A percentile compares a stretch with the other conserved stretches of the same genome.
Conservation (phyloP, 2,329 filamentous ascomycete genomes). For the Fusarium pininemorale region DNA sequence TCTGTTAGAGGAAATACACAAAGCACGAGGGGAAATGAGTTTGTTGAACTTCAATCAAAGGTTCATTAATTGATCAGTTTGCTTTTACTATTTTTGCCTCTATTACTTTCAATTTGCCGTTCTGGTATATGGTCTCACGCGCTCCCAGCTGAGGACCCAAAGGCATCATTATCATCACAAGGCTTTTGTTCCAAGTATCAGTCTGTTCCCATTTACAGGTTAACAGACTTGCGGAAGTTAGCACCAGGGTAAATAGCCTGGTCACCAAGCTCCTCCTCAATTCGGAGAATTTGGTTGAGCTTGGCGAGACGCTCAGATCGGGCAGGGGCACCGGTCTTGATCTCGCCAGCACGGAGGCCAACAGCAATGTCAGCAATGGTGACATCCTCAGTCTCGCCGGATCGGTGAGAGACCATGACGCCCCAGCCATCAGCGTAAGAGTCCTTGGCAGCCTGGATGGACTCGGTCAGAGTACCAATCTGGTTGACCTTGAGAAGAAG, state of each 20-base stretch:
- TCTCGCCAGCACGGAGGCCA: slow-evolving; percentile 95
- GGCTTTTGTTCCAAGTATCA: slow-evolving; percentile 23
- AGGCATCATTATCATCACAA: slow-evolving; percentile 40
- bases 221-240: slow-evolving; percentile 91
- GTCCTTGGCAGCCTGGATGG: slow-evolving; percentile 99
- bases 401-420: slow-evolving; percentile 99
- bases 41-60: slow-evolving; percentile 33
- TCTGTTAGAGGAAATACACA: not conserved
- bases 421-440: slow-evolving; percentile 96
- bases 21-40: too few species aligned
- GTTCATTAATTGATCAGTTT: slow-evolving; percentile 35
- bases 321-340: slow-evolving; percentile 97
- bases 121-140: slow-evolving; percentile 39
- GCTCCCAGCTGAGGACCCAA: slow-evolving; percentile 33
- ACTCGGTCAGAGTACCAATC: slow-evolving; percentile 98
- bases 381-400: slow-evolving; percentile 99
- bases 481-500: slow-evolving; percentile 99
- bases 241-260: slow-evolving; percentile 91
- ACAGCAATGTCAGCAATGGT: slow-evolving; percentile 99
- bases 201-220: slow-evolving; percentile 69
- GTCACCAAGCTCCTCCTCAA: slow-evolving; percentile 97
- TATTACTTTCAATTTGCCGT: slow-evolving; percentile 42
- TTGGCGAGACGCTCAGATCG: slow-evolving; percentile 98
- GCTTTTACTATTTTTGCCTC: slow-evolving; percentile 42
- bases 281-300: slow-evolving; percentile 99